Conservation (phyloP, 169 alveolate genomes). For the Cyclospora cayetanensis region DNA sequence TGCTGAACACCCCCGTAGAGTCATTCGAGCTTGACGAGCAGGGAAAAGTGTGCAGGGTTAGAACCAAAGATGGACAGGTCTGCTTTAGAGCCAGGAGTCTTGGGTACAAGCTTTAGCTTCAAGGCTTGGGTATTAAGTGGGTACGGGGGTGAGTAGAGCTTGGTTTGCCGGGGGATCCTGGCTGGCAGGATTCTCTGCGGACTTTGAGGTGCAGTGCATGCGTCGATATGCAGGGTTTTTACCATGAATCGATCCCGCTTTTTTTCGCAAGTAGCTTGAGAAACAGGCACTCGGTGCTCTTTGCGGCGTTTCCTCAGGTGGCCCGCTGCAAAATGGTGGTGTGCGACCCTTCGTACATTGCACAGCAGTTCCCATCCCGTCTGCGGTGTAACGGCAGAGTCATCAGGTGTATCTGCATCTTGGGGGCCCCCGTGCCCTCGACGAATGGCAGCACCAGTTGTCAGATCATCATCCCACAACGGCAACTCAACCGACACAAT, state of each 20-base stretch:
- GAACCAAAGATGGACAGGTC: slow-evolving; percentile 84
- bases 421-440: slow-evolving; percentile 95
- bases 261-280: not conserved
- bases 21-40: slow-evolving; percentile 86
- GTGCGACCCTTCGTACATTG: slow-evolving; percentile 92
- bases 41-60: slow-evolving; percentile 91
- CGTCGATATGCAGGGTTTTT: too few species aligned
- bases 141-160: too few species aligned
- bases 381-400: slow-evolving; percentile 85
- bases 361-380: slow-evolving; percentile 49
- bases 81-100: not conserved
- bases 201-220: too few species aligned
- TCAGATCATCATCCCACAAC: slow-evolving; percentile 96
- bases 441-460: slow-evolving; percentile 95
- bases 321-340: slow-evolving; percentile 89
- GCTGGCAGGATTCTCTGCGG: too few species aligned
- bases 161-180: too few species aligned
- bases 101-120: too few species aligned
- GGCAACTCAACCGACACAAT: slow-evolving; percentile 92
- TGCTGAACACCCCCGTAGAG: slow-evolving; percentile 90
- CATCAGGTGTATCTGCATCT: slow-evolving; percentile 94
- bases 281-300: too few species aligned
- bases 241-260: not conserved
- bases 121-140: too few species aligned
- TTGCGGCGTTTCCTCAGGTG: too few species aligned